These are phyloP conservation scores for Trichoderma gracile DNA, from an alignment of 2,329 filamentous ascomycete genomes.

Conservation along the genomic window DNA sequence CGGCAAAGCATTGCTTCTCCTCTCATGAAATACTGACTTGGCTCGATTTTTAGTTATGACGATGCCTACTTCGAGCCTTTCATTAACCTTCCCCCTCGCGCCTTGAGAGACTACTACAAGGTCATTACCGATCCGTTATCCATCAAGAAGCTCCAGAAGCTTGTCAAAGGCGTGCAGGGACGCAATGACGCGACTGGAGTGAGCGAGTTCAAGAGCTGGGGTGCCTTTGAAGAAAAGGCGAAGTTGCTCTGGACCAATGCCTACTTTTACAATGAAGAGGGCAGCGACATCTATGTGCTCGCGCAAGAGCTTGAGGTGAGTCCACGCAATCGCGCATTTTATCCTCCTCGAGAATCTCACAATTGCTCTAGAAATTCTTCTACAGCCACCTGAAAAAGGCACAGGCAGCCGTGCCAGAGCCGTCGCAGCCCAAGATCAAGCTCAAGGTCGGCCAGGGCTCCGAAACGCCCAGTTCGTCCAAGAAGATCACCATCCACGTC, in stretches of 20 bases:
- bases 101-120: slow-evolving; percentile 82
- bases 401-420: slow-evolving; percentile 70
- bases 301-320: slow-evolving; percentile 76
- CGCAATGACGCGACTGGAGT: slow-evolving; percentile 63
- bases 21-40: slow-evolving; percentile 29
- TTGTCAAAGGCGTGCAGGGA: slow-evolving; percentile 71
- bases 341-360: slow-evolving; percentile 20
- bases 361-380: slow-evolving; percentile 64
- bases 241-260: slow-evolving; percentile 86
- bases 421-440: slow-evolving; percentile 75
- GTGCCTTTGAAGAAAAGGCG: slow-evolving; percentile 75
- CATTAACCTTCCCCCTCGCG: slow-evolving; percentile 72
- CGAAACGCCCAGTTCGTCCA: slow-evolving; percentile 49
- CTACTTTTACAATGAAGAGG: slow-evolving; percentile 87
- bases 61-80: slow-evolving; percentile 73
- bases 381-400: slow-evolving; percentile 68
- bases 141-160: slow-evolving; percentile 74
- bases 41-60: slow-evolving; percentile 56
- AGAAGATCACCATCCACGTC: slow-evolving; percentile 72
- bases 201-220: slow-evolving; percentile 78
- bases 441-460: slow-evolving; percentile 63
- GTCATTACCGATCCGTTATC: slow-evolving; percentile 80
- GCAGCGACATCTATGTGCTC: slow-evolving; percentile 77
- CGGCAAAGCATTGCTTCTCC: background rate
- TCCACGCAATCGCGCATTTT: background rate